Conservation (phyloP, 495 filamentous ascomycete genomes). For the Astrothelium subdiscretum region DNA sequence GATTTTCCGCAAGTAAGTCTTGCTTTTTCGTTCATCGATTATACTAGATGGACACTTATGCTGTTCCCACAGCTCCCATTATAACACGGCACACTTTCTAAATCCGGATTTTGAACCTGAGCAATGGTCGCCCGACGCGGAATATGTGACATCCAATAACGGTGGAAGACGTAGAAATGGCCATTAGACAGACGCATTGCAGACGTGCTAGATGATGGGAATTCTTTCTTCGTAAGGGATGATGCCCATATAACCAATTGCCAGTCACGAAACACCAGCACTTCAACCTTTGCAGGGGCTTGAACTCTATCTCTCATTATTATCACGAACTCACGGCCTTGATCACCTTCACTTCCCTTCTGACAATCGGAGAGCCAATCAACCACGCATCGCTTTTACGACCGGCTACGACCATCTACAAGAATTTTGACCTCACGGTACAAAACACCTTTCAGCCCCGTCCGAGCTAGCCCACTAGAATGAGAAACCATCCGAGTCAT, state of each 20-base stretch:
- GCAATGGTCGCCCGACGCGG: conserved; percentile 28
- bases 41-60: conserved; percentile 2
- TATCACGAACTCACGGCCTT: background rate
- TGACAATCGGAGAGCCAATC: background rate
- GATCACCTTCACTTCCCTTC: background rate
- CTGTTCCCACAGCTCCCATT: conserved; percentile 22
- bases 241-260: background rate
- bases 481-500: background rate
- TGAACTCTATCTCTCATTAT: background rate
- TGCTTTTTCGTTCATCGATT: background rate
- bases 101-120: conserved; percentile 33
- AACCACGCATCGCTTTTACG: background rate
- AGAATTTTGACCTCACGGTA: background rate
- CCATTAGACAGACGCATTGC: background rate
- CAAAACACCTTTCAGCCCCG: background rate
- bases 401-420: background rate
- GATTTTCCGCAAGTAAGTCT: conserved; percentile 29
- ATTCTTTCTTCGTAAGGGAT: background rate
- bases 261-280: no score
- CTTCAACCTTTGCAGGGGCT: no score
- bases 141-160: conserved; percentile 19
- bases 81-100: conserved; percentile 31
- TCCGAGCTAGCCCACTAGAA: background rate
- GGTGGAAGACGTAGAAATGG: background rate
- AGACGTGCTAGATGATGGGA: background rate